Conservation (phyloP, 2,329 filamentous ascomycete genomes). For the Verticillium dahliae region DNA sequence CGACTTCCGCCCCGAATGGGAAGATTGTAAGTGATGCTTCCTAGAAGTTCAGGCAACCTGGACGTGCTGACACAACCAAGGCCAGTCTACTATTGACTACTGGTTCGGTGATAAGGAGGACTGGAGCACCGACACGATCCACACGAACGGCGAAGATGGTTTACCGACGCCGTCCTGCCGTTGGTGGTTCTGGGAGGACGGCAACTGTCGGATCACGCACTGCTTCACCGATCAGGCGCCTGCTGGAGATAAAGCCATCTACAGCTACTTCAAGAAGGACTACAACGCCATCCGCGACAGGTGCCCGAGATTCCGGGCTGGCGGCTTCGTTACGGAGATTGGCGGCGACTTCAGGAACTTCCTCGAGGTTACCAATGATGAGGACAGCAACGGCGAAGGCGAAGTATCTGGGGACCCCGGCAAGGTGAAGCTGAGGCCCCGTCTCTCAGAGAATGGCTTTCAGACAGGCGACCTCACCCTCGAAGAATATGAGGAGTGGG, state of each 20-base stretch:
- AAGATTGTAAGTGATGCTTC: neutral
- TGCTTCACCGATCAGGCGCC: neutral
- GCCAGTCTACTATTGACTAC: neutral
- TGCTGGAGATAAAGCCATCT: neutral
- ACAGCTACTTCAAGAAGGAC: neutral
- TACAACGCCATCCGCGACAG: neutral
- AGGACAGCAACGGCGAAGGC: neutral
- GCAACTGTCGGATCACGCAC: neutral
- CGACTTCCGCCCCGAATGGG: neutral
- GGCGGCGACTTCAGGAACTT: neutral
- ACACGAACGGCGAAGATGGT: neutral
- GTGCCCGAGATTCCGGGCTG: neutral
- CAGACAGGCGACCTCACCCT: neutral
- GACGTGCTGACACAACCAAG: neutral
- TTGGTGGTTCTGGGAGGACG: neutral
- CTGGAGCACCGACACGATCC: neutral
- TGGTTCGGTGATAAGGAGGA: neutral
- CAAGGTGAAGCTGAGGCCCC: neutral
- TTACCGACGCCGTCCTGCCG: neutral
- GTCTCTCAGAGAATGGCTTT: neutral
- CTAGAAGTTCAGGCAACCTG: too few species aligned
- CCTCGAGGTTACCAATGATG: neutral
- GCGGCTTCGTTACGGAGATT: neutral
- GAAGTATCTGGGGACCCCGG: neutral
- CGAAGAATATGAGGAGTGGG: neutral